Evolutionary conservation across 768 basidiomycete species (phyloP).

Genomic region (Lactarius tabidus): DNA sequence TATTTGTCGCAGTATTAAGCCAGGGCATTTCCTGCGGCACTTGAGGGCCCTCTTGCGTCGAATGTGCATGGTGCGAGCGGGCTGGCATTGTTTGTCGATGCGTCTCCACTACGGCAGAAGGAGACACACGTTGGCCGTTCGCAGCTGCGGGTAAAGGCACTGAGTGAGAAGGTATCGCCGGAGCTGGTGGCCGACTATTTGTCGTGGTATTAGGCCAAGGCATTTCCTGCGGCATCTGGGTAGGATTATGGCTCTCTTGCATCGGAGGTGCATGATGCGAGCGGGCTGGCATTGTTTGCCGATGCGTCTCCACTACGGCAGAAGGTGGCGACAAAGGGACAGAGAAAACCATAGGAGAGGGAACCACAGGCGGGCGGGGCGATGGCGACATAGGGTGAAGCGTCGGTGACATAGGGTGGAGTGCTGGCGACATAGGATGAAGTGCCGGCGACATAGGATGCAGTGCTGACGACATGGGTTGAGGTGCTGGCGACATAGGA

Average conservation of each 20-base stretch:
- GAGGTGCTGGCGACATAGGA: neutral
- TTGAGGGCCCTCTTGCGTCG: constrained; percentile 4
- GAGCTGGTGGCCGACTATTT: constrained; percentile 1
- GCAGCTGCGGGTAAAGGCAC: constrained; percentile 1
- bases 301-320: constrained; percentile 4
- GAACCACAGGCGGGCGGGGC: constrained; percentile 11
- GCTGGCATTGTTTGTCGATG: neutral
- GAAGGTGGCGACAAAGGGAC: constrained; percentile 6
- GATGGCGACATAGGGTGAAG: neutral
- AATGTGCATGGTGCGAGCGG: neutral
- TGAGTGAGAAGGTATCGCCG: constrained; percentile 7
- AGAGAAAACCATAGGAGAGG: constrained; percentile 14
- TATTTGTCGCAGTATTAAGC: neutral
- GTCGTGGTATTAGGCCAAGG: neutral
- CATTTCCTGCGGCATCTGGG: neutral
- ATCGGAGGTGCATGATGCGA: neutral
- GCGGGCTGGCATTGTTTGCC: neutral
- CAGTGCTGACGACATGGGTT: neutral
- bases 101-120: constrained; percentile 2
- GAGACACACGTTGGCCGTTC: constrained; percentile 12
- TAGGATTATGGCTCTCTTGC: neutral
- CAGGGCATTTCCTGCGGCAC: neutral
- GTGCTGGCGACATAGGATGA: neutral
- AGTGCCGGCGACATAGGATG: no score
- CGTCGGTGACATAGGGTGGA: neutral